phyloP scores from a whole-genome alignment of 2,329 filamentous ascomycete species.

The Beauveria asiatica region DNA sequence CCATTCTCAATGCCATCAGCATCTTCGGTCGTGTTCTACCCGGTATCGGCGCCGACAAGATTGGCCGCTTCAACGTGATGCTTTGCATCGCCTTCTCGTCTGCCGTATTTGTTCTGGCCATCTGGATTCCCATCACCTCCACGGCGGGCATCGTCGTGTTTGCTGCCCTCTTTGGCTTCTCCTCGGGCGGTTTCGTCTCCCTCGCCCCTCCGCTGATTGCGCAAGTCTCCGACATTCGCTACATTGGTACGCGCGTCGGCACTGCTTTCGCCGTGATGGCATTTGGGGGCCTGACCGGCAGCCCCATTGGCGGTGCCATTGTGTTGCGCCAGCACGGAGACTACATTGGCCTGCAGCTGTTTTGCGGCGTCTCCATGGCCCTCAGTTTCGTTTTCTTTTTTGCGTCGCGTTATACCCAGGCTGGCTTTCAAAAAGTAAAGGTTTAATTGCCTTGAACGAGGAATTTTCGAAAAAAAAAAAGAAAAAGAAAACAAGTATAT shows the following conservation, averaged over 20 bases:
- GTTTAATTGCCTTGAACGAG: neutral
- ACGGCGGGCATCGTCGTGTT: conserved; percentile 56
- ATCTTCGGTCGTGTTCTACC: conserved; percentile 44
- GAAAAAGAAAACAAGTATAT: neutral
- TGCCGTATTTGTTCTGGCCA: conserved; percentile 33
- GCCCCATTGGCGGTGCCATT: conserved; percentile 58
- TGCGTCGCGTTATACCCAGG: conserved; percentile 26
- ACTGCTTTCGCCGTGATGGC: conserved; percentile 53
- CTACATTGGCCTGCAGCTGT: conserved; percentile 55
- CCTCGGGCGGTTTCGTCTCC: conserved; percentile 57
- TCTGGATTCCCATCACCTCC: conserved; percentile 41
- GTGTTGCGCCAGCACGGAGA: conserved; percentile 41
- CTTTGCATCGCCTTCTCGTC: conserved; percentile 45
- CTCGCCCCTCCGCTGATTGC: conserved; percentile 56
- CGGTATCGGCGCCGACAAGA: conserved; percentile 37
- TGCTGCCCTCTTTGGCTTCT: conserved; percentile 60
- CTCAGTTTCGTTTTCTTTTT: conserved; percentile 21
- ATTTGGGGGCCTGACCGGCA: conserved; percentile 57
- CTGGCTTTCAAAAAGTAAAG: conserved; percentile 19
- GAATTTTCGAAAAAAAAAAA: neutral
- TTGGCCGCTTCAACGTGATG: conserved; percentile 39
- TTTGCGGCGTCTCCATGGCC: conserved; percentile 47
- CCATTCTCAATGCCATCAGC: conserved; percentile 50
- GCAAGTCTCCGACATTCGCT: conserved; percentile 60
- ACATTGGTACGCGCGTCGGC: conserved; percentile 62